Evolutionary conservation across 1,284 basidiomycete species (phyloP).

Genomic region (Melampsora americana): DNA sequence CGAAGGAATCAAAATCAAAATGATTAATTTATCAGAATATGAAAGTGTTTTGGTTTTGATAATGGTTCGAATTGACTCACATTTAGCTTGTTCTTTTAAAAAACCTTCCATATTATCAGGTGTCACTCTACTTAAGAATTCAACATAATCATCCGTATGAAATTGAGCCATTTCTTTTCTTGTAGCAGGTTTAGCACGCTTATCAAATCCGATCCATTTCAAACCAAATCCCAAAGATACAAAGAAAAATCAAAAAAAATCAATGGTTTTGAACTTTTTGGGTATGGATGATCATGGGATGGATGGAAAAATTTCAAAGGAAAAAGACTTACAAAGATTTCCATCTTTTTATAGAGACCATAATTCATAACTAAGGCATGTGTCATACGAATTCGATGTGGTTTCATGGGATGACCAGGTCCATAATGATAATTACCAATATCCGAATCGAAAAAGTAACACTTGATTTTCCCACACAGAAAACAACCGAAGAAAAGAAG

Average conservation of each 20-base stretch:
- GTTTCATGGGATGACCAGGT: constrained; percentile 77
- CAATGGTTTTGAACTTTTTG: too few relatives aligned
- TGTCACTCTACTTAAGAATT: constrained; percentile 77
- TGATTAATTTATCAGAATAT: too few relatives aligned
- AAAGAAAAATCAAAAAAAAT: constrained; percentile 53
- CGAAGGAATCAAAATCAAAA: not conserved
- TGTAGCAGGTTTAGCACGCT: constrained; percentile 98
- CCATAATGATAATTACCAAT: constrained; percentile 98
- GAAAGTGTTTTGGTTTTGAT: too few relatives aligned
- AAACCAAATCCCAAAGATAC: not conserved
- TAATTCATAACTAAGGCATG: constrained; percentile 99
- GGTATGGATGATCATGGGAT: too few relatives aligned
- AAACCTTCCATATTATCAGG: constrained; percentile 82
- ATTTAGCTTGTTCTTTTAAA: constrained; percentile 93
- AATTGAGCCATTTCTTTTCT: constrained; percentile 97
- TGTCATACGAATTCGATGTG: constrained; percentile 96
- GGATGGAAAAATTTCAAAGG: too few relatives aligned
- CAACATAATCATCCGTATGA: constrained; percentile 89
- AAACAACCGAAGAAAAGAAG: not conserved
- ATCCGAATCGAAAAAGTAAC: constrained; percentile 74
- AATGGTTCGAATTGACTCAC: constrained; percentile 59
- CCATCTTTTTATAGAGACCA: constrained; percentile 61
- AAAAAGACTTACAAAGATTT: constrained; percentile 54
- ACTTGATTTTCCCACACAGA: constrained; percentile 31
- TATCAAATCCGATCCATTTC: constrained; percentile 30